Percentiles rank a stretch among this genome's conserved stretches.
phyloP scores from a whole-genome alignment of 139 green algal species.

The Chlorella sp. region DNA sequence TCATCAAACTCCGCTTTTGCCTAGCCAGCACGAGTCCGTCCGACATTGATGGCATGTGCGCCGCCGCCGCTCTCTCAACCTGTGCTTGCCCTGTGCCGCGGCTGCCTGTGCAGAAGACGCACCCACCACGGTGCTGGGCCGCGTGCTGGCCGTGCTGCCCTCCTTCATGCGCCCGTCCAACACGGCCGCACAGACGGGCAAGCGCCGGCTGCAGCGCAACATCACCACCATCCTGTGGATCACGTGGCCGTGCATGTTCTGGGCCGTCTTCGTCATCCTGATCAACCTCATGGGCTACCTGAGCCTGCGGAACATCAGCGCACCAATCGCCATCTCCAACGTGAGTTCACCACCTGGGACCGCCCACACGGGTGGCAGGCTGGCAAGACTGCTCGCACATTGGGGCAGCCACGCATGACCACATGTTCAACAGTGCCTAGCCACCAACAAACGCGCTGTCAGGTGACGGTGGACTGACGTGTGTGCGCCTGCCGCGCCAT shows the following conservation, averaged over 20 bases:
- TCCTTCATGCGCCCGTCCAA: not conserved
- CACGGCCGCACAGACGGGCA: not conserved
- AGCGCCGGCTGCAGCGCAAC: not conserved
- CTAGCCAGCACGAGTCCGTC: no score
- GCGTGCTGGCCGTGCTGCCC: not conserved
- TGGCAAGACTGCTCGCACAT: not conserved
- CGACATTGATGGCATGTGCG: no score
- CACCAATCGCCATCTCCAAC: not conserved
- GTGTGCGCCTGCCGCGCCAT: not conserved
- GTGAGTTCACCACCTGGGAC: not conserved
- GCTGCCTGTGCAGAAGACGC: no score
- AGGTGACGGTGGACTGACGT: not conserved
- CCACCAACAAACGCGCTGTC: not conserved
- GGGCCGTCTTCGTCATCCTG: not conserved
- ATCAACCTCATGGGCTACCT: not conserved
- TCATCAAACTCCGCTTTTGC: no score
- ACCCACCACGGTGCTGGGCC: not conserved
- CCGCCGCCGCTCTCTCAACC: no score
- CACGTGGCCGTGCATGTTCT: not conserved
- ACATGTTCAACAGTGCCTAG: not conserved
- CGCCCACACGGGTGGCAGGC: not conserved
- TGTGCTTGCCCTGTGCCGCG: no score
- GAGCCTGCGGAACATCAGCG: not conserved
- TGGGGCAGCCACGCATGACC: not conserved
- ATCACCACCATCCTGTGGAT: not conserved